Percentiles rank a stretch among this genome's conserved stretches.
Evolutionary conservation across 2,329 filamentous ascomycete species (phyloP).

Genomic region (Verticillium nubilum): DNA sequence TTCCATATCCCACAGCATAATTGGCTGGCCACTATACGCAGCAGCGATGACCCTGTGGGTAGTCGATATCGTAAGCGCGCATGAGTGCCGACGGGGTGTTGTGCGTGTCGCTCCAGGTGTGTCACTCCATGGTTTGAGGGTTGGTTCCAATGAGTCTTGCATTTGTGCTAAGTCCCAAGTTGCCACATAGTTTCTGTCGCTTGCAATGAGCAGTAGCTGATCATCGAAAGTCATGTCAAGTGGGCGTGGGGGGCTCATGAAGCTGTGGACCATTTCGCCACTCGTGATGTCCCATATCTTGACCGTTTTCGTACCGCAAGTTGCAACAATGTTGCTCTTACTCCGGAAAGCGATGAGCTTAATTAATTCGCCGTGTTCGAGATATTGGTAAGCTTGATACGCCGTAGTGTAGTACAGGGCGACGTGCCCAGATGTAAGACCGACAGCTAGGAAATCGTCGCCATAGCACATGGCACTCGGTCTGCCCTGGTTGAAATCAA

Average conservation of each 20-base stretch:
- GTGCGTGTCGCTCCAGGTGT: slow-evolving; percentile 1
- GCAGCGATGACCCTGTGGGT: slow-evolving; percentile 25
- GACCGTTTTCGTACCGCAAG: slow-evolving; percentile 20
- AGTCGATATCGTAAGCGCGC: slow-evolving; percentile 19
- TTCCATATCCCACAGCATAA: slow-evolving; percentile 28
- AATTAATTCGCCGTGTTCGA: slow-evolving; percentile 22
- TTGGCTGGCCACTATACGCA: slow-evolving; percentile 22
- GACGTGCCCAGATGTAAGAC: slow-evolving; percentile 16
- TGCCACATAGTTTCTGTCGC: slow-evolving; percentile 17
- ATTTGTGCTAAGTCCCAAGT: slow-evolving; percentile 19
- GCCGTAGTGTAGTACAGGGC: slow-evolving; percentile 18
- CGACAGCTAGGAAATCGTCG: slow-evolving; percentile 20
- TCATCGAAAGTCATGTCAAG: slow-evolving; percentile 19
- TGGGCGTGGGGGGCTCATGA: slow-evolving; percentile 16
- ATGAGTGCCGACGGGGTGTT: slow-evolving; percentile 13
- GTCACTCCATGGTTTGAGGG: slow-evolving; percentile 16
- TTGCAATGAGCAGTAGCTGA: slow-evolving; percentile 20
- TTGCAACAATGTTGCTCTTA: slow-evolving; percentile 21
- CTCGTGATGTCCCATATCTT: slow-evolving; percentile 24
- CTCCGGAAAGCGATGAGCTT: slow-evolving; percentile 23
- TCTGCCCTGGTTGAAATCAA: slow-evolving; percentile 18
- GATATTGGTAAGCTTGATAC: slow-evolving; percentile 18
- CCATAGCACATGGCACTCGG: slow-evolving; percentile 19
- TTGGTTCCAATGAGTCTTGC: slow-evolving; percentile 7
- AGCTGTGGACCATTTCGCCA: slow-evolving; percentile 17